Conservation (phyloP, 495 filamentous ascomycete genomes). For the Penicillium simplicissimum region DNA sequence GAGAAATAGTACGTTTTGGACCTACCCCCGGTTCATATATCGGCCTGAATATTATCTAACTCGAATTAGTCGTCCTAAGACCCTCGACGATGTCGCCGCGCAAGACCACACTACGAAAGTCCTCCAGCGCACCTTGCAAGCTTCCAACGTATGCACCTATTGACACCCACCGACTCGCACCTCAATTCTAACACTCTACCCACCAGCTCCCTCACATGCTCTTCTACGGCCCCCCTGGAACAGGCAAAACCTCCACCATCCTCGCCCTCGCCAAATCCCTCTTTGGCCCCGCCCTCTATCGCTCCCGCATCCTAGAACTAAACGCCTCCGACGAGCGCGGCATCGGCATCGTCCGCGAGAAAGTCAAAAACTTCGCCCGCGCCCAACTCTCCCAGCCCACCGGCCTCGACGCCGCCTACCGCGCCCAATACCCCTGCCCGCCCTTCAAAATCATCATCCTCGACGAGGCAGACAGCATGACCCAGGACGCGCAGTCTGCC, state of each 20-base stretch:
- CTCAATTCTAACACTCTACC: not conserved
- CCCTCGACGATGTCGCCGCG: constrained; percentile 89
- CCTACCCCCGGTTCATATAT: no score
- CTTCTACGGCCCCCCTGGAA: constrained; percentile 97
- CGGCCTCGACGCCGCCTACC: constrained; percentile 60
- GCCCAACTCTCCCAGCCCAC: constrained; percentile 87
- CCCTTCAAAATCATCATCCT: constrained; percentile 98
- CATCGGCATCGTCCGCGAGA: constrained; percentile 95
- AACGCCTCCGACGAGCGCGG: constrained; percentile 99
- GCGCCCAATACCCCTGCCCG: constrained; percentile 82
- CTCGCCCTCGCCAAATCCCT: constrained; percentile 95
- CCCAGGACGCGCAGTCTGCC: constrained; percentile 93
- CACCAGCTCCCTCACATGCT: constrained; percentile 94
- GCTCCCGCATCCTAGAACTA: constrained; percentile 91
- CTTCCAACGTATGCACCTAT: constrained; percentile 69
- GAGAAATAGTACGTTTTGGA: constrained; percentile 99
- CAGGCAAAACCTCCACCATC: constrained; percentile 98
- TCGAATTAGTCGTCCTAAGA: constrained; percentile 77
- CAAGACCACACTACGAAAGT: constrained; percentile 97
- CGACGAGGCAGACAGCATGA: constrained; percentile 98
- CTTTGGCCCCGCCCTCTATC: constrained; percentile 92
- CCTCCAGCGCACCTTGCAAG: constrained; percentile 88
- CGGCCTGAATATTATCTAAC: constrained; percentile 9
- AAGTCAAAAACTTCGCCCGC: constrained; percentile 96
- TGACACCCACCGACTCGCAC: not conserved